Base-by-base conservation (phyloP, 2,329 filamentous ascomycete genomes). In the Diaporthe vaccinii region DNA sequence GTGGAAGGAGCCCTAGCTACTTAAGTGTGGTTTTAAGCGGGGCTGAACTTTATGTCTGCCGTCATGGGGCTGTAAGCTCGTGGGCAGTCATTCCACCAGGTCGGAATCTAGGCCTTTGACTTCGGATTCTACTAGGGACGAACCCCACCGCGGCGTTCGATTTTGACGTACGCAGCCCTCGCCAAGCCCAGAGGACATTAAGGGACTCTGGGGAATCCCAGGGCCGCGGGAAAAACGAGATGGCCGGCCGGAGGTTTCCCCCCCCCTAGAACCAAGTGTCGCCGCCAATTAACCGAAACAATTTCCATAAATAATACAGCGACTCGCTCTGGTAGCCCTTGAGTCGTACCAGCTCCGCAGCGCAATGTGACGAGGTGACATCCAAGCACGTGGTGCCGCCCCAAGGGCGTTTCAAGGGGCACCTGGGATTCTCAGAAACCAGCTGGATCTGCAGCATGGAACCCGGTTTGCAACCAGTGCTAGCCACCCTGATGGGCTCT, bases 401-500 rank as follows among this genome's bases (percentile, higher is more conserved):
- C 65, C 65, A 69, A 69, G 46, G 65, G 28, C 65, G 65, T 69
- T 69, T 69, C 65, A 69, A 69, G 65, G 65, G 65, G 65, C 46
- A 41, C 34, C 65, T 41, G 49, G 65, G 34, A 55, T 53, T 53
- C 31, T 68, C 65, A 55, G 49, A 55, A 69, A 55, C 55, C 49
- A 28, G 34, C 65, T 69, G 65, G 65, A 69, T 69, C 65, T 55
- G 65, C 49, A 41, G 65, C 65, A 55, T 69, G 65, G 65, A 55
- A 55, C 65, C 65, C 10, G 34, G 49, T 69, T 68, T 25, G 44
- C 62, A 6, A 31, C 49, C 41, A 34, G 61, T 65, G 41, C 39
- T 12, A 51, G 17, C 44, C 31, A 36, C 46, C 62, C 10, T 36
- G 62, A 68, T 39, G 62, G 31, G 25, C 46, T 46, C 10, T 36